These are phyloP conservation scores for Fusarium acutatum DNA, from an alignment of 2,329 filamentous ascomycete genomes.

Conservation along the genomic window DNA sequence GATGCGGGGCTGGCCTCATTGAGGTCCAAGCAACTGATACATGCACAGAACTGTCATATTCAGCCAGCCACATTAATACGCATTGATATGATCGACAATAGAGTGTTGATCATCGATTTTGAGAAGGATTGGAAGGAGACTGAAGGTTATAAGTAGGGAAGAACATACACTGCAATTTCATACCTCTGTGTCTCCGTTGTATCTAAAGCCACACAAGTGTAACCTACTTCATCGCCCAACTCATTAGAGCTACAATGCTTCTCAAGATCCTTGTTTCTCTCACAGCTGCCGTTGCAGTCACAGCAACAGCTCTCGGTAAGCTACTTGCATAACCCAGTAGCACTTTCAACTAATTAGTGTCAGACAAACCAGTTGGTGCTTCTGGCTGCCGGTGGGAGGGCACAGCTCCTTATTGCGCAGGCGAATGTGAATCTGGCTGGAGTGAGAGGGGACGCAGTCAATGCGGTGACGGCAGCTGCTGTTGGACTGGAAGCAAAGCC, in stretches of 20 bases:
- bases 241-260: not conserved
- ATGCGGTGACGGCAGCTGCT: not conserved
- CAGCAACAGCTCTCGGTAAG: not conserved
- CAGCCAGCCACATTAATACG: not conserved
- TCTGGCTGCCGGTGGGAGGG: not conserved
- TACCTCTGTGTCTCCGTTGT: not conserved
- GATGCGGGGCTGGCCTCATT: not conserved
- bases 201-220: not conserved
- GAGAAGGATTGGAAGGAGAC: not conserved
- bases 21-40: not conserved
- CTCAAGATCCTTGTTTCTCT: not conserved
- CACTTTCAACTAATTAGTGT: not conserved
- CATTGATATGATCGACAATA: not conserved
- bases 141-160: not conserved
- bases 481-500: not conserved
- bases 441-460: not conserved
- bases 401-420: not conserved
- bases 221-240: rapidly evolving
- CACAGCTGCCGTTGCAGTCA: not conserved
- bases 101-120: not conserved
- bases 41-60: not conserved
- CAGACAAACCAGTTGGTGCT: not conserved
- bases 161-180: not conserved
- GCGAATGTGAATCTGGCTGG: not conserved
- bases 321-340: rapidly evolving